Evolutionary conservation across 345 rosid species (phyloP).

Genomic region (Brassica carinata): DNA sequence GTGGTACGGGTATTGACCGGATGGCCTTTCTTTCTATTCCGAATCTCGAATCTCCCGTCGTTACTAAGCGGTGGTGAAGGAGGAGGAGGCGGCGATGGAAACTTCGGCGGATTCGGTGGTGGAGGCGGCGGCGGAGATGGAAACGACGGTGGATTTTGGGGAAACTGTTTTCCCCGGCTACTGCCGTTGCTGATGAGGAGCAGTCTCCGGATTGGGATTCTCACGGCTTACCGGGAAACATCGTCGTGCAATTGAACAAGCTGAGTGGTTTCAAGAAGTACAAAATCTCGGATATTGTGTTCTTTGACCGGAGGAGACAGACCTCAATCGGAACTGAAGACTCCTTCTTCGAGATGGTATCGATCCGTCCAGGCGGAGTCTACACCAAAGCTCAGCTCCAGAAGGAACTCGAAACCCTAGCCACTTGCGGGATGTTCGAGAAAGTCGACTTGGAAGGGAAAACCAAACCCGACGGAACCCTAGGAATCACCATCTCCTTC

Average conservation of each 20-base stretch:
- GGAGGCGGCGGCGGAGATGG: slow-evolving; percentile 56
- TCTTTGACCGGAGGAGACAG: slow-evolving; percentile 67
- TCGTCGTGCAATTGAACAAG: slow-evolving; percentile 73
- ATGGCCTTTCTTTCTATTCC: slow-evolving; percentile 81
- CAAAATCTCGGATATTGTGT: slow-evolving; percentile 78
- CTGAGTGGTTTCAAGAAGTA: slow-evolving; percentile 87
- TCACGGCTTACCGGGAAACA: slow-evolving; percentile 90
- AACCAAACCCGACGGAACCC: slow-evolving; percentile 81
- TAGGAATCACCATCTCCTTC: slow-evolving; percentile 67
- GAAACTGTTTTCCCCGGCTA: slow-evolving; percentile 47
- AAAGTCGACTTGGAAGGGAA: slow-evolving; percentile 92
- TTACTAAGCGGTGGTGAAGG: slow-evolving; percentile 37
- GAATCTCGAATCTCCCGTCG: slow-evolving; percentile 43
- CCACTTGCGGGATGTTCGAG: slow-evolving; percentile 98
- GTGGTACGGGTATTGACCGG: slow-evolving; percentile 94
- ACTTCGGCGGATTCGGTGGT: slow-evolving; percentile 57
- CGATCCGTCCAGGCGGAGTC: slow-evolving; percentile 78
- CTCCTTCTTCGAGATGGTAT: slow-evolving; percentile 97
- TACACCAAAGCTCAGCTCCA: slow-evolving; percentile 81
- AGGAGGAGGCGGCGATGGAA: slow-evolving; percentile 44
- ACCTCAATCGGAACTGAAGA: slow-evolving; percentile 79
- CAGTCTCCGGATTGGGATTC: slow-evolving; percentile 82
- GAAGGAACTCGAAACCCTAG: slow-evolving; percentile 87
- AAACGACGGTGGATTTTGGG: slow-evolving; percentile 60
- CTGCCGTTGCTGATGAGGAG: slow-evolving; percentile 79